A percentile compares a stretch with the other conserved stretches of the same genome.
phyloP scores from a whole-genome alignment of 495 filamentous ascomycete genomes.

The Hypoxylon lenormandii region DNA sequence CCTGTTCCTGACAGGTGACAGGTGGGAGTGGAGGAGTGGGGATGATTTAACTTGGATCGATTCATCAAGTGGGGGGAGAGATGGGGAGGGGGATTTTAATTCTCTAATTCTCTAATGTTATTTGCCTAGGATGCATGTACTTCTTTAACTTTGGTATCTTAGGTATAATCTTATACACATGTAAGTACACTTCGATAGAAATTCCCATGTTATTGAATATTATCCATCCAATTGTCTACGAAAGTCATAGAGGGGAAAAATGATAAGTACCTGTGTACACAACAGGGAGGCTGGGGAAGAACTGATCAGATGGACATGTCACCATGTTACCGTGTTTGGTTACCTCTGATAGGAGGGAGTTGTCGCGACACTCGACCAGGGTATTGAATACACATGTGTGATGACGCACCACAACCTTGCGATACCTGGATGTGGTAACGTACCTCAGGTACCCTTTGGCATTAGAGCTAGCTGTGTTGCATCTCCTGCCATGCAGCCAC shows the following conservation, averaged over 20 bases:
- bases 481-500: too few species aligned
- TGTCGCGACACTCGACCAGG: constrained; percentile 22
- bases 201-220: too few species aligned
- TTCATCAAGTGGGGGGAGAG: constrained; percentile 29
- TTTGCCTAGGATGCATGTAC: background rate
- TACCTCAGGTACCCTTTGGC: background rate
- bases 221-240: too few species aligned
- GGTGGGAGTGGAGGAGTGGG: too few species aligned
- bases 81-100: constrained; percentile 1
- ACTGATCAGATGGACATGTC: constrained; percentile 30
- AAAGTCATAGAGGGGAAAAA: too few species aligned
- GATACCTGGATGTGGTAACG: background rate
- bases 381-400: constrained; percentile 13
- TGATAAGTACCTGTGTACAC: too few species aligned
- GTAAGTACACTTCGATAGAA: too few species aligned
- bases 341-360: constrained; percentile 21
- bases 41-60: background rate
- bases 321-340: constrained; percentile 32
- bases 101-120: background rate
- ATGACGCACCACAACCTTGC: constrained; percentile 33
- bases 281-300: constrained; percentile 11
- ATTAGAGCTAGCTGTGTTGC: too few species aligned
- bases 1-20: too few species aligned
- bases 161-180: too few species aligned
- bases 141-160: background rate